These are phyloP conservation scores for Canna indica DNA, from an alignment of 176 grass and related monocot species.

Conservation along the genomic window DNA sequence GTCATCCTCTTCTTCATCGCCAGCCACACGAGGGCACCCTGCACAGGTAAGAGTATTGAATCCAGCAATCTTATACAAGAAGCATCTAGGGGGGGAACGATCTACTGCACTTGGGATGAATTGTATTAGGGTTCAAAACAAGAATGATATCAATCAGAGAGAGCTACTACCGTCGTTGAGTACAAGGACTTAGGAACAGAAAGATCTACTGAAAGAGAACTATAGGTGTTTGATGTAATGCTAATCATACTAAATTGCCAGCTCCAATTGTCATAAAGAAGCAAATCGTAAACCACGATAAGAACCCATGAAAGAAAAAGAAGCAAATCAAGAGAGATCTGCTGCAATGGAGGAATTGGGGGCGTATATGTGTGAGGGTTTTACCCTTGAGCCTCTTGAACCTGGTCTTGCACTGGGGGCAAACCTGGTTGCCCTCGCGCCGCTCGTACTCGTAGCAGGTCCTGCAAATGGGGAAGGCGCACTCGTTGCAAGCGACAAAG, in stretches of 20 bases:
- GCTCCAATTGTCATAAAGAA: background rate
- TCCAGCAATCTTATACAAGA: background rate
- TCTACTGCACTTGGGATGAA: background rate
- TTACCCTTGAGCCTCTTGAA: conserved; percentile 98
- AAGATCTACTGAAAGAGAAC: background rate
- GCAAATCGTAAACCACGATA: too few species aligned
- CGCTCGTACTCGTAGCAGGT: conserved; percentile 99
- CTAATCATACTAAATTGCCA: background rate
- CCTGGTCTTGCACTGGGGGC: conserved; percentile 99
- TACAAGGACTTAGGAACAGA: background rate
- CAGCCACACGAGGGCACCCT: conserved; percentile 62
- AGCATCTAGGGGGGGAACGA: background rate
- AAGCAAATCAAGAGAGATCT: background rate
- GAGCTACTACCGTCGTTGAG: background rate
- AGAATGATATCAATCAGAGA: background rate
- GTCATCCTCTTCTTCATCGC: conserved; percentile 83
- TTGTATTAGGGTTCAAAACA: background rate
- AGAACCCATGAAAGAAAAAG: background rate
- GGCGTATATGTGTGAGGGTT: background rate
- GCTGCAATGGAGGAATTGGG: background rate
- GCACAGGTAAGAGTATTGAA: conserved; percentile 7
- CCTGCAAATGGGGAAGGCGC: conserved; percentile 85
- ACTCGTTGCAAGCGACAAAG: conserved; percentile 87
- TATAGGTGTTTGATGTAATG: background rate
- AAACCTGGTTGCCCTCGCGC: conserved; percentile 80